Base-by-base conservation (phyloP, 176 grass and related monocot species). In the Juncus inflexus region DNA sequence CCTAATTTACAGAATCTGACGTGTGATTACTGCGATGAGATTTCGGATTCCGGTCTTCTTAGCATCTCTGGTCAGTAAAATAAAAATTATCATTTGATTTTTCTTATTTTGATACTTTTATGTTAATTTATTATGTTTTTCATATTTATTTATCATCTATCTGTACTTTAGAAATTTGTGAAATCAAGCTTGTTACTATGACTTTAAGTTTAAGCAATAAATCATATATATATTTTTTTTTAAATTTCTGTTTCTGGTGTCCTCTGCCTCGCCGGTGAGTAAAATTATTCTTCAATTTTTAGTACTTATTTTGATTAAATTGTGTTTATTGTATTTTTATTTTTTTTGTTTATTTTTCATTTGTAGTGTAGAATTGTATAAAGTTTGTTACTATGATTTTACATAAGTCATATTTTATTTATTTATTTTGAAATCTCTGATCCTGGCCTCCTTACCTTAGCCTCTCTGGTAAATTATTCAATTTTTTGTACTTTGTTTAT, bases 11-110 rank as follows among this genome's bases (percentile, higher is more conserved):
- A 99, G 72, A 90, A 51, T 63, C 81, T 99, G 78, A 49, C 80
- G 79, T 99, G 79, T 55, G 75, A 99, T 68, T 99, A 87, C 42
- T 99, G 95, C 82, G 95, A 99, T 40, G 52, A 76, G 58, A 92
- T 99, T 6, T 99, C 89, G 55, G 86, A 90, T 54, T 15, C 67
- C 73, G 89, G 95, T 37, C 86, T 99, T 38, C 65, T 78, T 55
- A 83, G 86, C 54, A 52, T 99, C 52, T 86, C 78, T 60, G 88
- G 94, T 92, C 72, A 71, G 66, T 79, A 28, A 28, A 37, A 45
- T 62, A 55, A 54, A 73, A 57, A 41, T 63, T 39, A 19, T 15
- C n/a, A 40, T 40, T 52, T 58, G 61, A 35, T 28, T 71, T 72
- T 81, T 16, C 64, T 81, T 28, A 35, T 62, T 72, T 70, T 19